Conservation (phyloP, 2,329 filamentous ascomycete species). For the Calcarisporium arbuscula region DNA sequence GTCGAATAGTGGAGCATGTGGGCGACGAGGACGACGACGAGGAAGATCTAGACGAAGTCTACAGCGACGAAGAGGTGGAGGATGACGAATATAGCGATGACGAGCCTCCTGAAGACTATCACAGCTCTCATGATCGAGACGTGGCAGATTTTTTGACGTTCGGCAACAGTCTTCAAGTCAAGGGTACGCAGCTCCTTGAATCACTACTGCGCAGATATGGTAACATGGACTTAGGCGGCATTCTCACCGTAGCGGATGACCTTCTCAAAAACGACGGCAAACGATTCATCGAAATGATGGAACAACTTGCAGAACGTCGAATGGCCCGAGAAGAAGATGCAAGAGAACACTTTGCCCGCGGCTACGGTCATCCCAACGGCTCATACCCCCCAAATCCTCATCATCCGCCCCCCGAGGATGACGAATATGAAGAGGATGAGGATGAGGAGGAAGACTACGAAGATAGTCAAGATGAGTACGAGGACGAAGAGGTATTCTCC, state of each 20-base stretch:
- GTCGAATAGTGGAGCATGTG: conserved; percentile 64
- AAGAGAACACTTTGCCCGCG: conserved; percentile 51
- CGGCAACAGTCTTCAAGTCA: conserved; percentile 93
- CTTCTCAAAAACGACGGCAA: conserved; percentile 97
- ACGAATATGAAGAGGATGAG: conserved; percentile 66
- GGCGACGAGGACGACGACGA: conserved; percentile 50
- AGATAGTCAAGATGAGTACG: conserved; percentile 58
- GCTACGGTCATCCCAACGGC: conserved; percentile 55
- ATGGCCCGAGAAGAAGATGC: conserved; percentile 97
- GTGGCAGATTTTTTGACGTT: conserved; percentile 93
- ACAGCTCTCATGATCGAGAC: conserved; percentile 55
- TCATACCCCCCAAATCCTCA: conserved; percentile 53
- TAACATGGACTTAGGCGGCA: conserved; percentile 68
- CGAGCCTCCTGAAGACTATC: conserved; percentile 62
- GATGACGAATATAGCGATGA: conserved; percentile 60
- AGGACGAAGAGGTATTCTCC: conserved; percentile 70
- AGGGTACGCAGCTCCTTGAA: conserved; percentile 54
- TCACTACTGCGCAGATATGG: conserved; percentile 37
- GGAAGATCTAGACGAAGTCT: conserved; percentile 46
- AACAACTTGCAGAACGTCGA: conserved; percentile 91
- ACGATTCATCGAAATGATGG: conserved; percentile 99
- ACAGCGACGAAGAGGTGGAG: conserved; percentile 47
- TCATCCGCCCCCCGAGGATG: conserved; percentile 71
- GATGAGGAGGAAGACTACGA: conserved; percentile 56
- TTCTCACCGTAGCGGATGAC: conserved; percentile 97